Percentiles rank a stretch among this genome's conserved stretches.
Evolutionary conservation across 2,329 filamentous ascomycete species (phyloP).

Genomic region (Aspergillus costaricaensis): DNA sequence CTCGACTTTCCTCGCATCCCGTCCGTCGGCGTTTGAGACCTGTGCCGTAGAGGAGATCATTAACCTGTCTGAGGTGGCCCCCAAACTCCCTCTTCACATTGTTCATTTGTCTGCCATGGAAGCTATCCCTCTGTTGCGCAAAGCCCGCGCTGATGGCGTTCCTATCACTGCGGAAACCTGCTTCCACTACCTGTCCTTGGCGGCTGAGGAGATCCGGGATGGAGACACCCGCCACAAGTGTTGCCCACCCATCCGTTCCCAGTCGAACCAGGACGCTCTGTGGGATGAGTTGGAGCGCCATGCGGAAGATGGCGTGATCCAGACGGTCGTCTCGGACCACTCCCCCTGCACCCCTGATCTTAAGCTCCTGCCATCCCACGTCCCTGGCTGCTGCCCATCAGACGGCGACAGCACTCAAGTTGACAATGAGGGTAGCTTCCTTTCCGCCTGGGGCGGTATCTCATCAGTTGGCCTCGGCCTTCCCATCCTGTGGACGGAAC

Average conservation of each 20-base stretch:
- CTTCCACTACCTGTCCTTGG: slow-evolving; percentile 88
- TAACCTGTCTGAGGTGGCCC: slow-evolving; percentile 75
- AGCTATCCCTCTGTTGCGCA: slow-evolving; percentile 76
- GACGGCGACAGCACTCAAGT: slow-evolving; percentile 35
- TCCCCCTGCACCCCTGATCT: slow-evolving; percentile 94
- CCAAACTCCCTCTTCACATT: slow-evolving; percentile 83
- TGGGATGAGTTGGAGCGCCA: slow-evolving; percentile 73
- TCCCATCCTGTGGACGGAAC: slow-evolving; percentile 83
- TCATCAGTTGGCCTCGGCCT: slow-evolving; percentile 90
- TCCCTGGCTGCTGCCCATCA: slow-evolving; percentile 53
- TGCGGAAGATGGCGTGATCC: slow-evolving; percentile 74
- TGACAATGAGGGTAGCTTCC: slow-evolving; percentile 73
- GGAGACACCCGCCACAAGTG: slow-evolving; percentile 94
- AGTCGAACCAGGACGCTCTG: slow-evolving; percentile 77
- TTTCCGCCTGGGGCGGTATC: slow-evolving; percentile 94
- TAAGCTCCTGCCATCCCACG: slow-evolving; percentile 76
- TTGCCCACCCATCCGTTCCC: slow-evolving; percentile 84
- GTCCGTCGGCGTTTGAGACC: slow-evolving; percentile 86
- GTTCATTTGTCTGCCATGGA: slow-evolving; percentile 90
- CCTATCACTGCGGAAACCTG: slow-evolving; percentile 94
- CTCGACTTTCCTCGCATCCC: slow-evolving; percentile 86
- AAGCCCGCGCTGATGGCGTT: slow-evolving; percentile 70
- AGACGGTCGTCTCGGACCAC: slow-evolving; percentile 92
- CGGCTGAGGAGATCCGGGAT: slow-evolving; percentile 76
- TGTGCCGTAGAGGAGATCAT: slow-evolving; percentile 87